Evolutionary conservation across 2,329 filamentous ascomycete species (phyloP).

Genomic region (Tympanopsis confertula): DNA sequence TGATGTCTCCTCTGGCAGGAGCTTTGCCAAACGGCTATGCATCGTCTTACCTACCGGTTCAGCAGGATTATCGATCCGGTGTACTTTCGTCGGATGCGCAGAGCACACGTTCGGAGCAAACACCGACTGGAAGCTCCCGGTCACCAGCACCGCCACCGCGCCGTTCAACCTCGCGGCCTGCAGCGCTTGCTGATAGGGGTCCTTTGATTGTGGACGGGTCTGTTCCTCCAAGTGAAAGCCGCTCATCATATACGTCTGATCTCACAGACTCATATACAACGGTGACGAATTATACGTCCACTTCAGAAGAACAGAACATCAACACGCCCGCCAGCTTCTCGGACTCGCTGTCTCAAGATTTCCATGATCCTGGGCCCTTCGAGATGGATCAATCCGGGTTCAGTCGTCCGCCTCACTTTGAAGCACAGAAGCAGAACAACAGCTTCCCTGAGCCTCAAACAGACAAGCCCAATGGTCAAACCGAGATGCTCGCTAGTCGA

Average conservation of each 20-base stretch:
- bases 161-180: not conserved
- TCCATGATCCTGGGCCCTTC: not conserved
- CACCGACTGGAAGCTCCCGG: too few relatives aligned
- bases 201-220: not conserved
- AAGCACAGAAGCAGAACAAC: not conserved
- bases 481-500: not conserved
- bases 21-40: too few relatives aligned
- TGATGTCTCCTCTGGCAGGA: slow-evolving; percentile 22
- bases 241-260: not conserved
- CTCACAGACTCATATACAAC: not conserved
- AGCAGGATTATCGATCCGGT: too few relatives aligned
- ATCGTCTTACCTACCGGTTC: not conserved
- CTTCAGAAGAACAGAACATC: not conserved
- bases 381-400: not conserved
- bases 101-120: too few relatives aligned
- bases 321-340: not conserved
- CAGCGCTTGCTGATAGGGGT: not conserved
- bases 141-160: not conserved
- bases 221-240: not conserved
- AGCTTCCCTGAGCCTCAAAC: not conserved
- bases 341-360: not conserved
- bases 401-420: not conserved
- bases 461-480: not conserved
- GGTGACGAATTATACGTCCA: not conserved
- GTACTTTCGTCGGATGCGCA: not conserved